Percentiles rank a stretch among this genome's conserved stretches.
Evolutionary conservation across 495 filamentous ascomycete species (phyloP).

Genomic region (Podospora pseudopauciseta): DNA sequence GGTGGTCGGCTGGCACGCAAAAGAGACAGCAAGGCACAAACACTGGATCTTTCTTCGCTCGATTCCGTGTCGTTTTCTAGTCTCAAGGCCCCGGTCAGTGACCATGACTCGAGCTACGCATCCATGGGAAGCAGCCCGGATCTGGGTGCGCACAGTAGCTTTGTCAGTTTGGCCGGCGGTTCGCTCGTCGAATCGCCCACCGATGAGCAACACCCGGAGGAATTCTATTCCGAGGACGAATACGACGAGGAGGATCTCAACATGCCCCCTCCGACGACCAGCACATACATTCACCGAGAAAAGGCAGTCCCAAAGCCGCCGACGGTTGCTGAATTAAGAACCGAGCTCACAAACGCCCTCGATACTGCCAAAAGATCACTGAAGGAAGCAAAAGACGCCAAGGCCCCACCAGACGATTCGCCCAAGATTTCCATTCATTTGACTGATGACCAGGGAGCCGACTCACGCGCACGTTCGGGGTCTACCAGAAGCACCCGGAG

Average conservation of each 20-base stretch:
- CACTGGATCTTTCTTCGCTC: constrained; percentile 47
- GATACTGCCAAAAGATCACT: constrained; percentile 63
- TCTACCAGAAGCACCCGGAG: constrained; percentile 19
- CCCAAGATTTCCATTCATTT: constrained; percentile 10
- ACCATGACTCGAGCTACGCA: constrained; percentile 53
- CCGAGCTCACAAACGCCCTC: constrained; percentile 67
- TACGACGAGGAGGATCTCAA: constrained; percentile 58
- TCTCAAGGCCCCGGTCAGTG: constrained; percentile 38
- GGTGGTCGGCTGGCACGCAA: constrained; percentile 76
- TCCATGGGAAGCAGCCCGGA: constrained; percentile 56
- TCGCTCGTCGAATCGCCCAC: constrained; percentile 56
- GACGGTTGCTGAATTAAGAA: constrained; percentile 69
- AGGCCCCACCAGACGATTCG: constrained; percentile 19
- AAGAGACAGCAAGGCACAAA: constrained; percentile 53
- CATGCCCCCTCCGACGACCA: constrained; percentile 92
- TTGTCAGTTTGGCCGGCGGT: constrained; percentile 27
- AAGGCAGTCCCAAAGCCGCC: constrained; percentile 86
- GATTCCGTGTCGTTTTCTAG: constrained; percentile 38
- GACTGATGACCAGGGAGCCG: constrained; percentile 5
- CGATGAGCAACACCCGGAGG: constrained; percentile 50
- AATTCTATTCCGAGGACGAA: constrained; percentile 51
- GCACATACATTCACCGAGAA: constrained; percentile 87
- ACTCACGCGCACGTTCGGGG: constrained; percentile 14
- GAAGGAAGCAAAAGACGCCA: constrained; percentile 39
- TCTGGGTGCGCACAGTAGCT: constrained; percentile 36